Base-by-base conservation (phyloP, 225 moss, liverwort and hornwort species). In the Marchantia paleacea region DNA sequence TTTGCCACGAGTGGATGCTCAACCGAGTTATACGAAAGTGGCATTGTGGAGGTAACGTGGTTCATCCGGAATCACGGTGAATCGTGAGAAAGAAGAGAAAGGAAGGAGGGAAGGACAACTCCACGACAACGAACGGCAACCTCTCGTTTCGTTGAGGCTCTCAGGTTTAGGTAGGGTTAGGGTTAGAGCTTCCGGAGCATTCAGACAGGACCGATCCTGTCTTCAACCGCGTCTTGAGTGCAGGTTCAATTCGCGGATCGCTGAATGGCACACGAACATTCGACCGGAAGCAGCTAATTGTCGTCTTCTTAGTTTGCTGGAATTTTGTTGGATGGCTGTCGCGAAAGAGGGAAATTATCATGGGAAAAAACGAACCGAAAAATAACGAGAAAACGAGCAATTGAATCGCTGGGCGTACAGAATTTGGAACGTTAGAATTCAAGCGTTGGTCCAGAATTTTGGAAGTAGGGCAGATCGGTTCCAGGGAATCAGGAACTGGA, bases 51-150 rank as follows among this genome's bases (percentile, higher is more conserved):
- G 39, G 39, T 5, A 39, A 39, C 39, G 39, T 55, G 55, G 16
- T 16, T 16, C 55, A 55, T 55, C 55, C 7, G 28, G 0, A 66
- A 66, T n/a, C 66, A 29, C 66, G 15, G 66, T 66, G 28, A 66
- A 66, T 3, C 11, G 24, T 26, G 64, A 26, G 26, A 64, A 7
- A 15, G 24, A 64, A 26, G 64, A 25, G 39, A 39, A 39, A 39
- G 39, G 39, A 39, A 39, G 39, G 39, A 39, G 39, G 12, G 72
- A 9, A 49, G 9, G 72, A 72, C 49, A 72, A 24, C 24, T 52
- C 72, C 72, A 73, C 72, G 72, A 72, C 71, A 22, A 72, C 71
- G 69, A 69, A 30, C 30, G 14, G 39, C 5, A 6, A 72, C 71
- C 71, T 50, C 49, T 72, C 49, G 71, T 72, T 72, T 5, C 8